Evolutionary conservation across 2,329 filamentous ascomycete genomes (phyloP), one percentile per base, ranked within the genome.

Genomic region (Alternaria gaisen): DNA sequence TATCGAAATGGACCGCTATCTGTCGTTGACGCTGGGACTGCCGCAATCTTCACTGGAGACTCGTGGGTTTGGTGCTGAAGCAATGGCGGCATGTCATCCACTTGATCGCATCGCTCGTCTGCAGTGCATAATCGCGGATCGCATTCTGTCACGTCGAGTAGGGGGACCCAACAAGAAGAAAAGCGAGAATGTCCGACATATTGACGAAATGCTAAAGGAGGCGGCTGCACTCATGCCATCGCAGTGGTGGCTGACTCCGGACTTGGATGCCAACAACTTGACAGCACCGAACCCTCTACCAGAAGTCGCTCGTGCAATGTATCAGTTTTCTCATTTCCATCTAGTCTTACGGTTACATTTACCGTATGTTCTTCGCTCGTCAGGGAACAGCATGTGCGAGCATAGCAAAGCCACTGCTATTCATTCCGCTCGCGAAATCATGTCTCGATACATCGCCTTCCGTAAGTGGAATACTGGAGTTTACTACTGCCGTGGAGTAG

Each of bases 71-170:
- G 40, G 7, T 11, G 14, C 42, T 56, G 51, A 57, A 12, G 42
- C 24, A 6, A 16, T 68, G 22, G 55, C 53, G 24, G 34, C 61
- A 0, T 73, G 74, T 26, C 64, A 69, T 6, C 70, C 77, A 1
- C 43, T 72, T 6, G 73, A 72, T 1, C 61, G 66, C 5, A 64
- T 82, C n/a, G 75, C 79, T 44, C 71, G 76, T 1, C 60, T 75
- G 36, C 70, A 79, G 12, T 68, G 64, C 18, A 67, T 71, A 16
- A 71, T 80, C 14, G 75, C 76, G 5, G 74, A 66, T 9, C 72
- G 70, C 3, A 80, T 85, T 12, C 61, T 82, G 1, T 4, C 11
- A 36, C 32, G 32, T 16, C 11, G 12, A 14, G 32, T 7, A 3
- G 11, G 6, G 4, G 12, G 6, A 3, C 14, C 32, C 32, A 16